Conservation (phyloP, 2,329 filamentous ascomycete species). For the Scedosporium boydii region DNA sequence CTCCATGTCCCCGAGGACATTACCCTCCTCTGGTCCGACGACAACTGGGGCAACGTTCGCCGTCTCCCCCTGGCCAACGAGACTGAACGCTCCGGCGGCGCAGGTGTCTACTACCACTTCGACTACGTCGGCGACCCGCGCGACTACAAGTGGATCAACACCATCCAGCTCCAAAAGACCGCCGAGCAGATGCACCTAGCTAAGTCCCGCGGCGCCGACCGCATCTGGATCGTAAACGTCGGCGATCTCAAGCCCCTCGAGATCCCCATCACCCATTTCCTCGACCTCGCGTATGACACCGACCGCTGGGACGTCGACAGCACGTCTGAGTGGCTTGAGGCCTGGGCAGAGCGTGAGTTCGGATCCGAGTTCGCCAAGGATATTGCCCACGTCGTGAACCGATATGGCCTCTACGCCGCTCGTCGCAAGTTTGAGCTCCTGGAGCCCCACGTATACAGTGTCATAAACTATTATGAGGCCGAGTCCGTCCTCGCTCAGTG, state of each 20-base stretch:
- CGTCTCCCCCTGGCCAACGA: conserved; percentile 52
- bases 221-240: conserved; percentile 60
- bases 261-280: conserved; percentile 56
- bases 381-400: conserved; percentile 45
- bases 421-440: conserved; percentile 41
- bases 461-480: conserved; percentile 53
- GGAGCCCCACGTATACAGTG: conserved; percentile 46
- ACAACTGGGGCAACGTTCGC: conserved; percentile 59
- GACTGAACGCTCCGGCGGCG: conserved; percentile 48
- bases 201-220: conserved; percentile 45
- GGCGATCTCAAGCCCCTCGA: conserved; percentile 57
- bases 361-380: conserved; percentile 33
- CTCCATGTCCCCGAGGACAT: conserved; percentile 53
- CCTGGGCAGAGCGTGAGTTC: conserved; percentile 51
- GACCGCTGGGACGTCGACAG: conserved; percentile 45
- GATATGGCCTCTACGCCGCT: conserved; percentile 25
- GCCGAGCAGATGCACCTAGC: conserved; percentile 51
- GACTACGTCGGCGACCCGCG: conserved; percentile 41
- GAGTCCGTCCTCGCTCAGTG: conserved; percentile 42
- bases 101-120: conserved; percentile 56
- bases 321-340: conserved; percentile 43
- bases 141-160: conserved; percentile 53
- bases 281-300: conserved; percentile 59
- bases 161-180: conserved; percentile 51
- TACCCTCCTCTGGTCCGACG: conserved; percentile 59